phyloP scores from a whole-genome alignment of 1,284 basidiomycete genomes.

The Takashimella tepidaria region DNA sequence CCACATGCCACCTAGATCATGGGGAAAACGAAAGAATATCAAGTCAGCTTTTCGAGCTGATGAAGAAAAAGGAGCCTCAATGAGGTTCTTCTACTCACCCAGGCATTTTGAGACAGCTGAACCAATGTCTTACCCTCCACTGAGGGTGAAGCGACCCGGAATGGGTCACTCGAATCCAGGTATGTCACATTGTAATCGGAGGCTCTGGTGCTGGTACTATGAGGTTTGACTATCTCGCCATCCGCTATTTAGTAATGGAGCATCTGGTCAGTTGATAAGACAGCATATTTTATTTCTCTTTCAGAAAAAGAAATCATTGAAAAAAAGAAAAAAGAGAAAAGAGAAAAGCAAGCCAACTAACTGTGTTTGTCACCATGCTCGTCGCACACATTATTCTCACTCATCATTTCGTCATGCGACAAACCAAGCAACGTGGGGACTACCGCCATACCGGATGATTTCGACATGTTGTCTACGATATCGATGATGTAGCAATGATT shows the following conservation, averaged over 20 bases:
- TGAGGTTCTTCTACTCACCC: slow-evolving; percentile 22
- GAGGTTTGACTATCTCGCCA: neutral
- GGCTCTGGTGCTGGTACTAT: neutral
- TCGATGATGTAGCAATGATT: slow-evolving; percentile 83
- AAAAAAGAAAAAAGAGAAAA: too few species aligned
- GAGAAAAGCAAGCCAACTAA: too few species aligned
- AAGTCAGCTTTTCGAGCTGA: too few species aligned
- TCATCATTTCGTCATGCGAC: slow-evolving; percentile 61
- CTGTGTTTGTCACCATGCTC: slow-evolving; percentile 12
- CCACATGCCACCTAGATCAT: slow-evolving; percentile 88
- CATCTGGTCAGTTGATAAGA: neutral
- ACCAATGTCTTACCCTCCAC: slow-evolving; percentile 50
- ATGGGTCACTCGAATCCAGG: slow-evolving; percentile 74
- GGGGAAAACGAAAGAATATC: slow-evolving; percentile 51
- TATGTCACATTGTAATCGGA: slow-evolving; percentile 59
- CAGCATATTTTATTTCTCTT: neutral
- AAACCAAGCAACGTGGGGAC: slow-evolving; percentile 83
- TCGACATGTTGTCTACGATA: slow-evolving; percentile 72
- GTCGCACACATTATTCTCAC: slow-evolving; percentile 8
- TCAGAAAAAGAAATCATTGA: neutral
- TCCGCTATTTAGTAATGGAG: neutral
- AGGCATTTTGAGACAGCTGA: slow-evolving; percentile 51
- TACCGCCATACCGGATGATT: slow-evolving; percentile 69
- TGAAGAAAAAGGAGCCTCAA: slow-evolving; percentile 52
- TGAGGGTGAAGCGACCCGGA: slow-evolving; percentile 44